phyloP scores from a whole-genome alignment of 192 early-diverging fungal genomes.

The Entomortierella lignicola region DNA sequence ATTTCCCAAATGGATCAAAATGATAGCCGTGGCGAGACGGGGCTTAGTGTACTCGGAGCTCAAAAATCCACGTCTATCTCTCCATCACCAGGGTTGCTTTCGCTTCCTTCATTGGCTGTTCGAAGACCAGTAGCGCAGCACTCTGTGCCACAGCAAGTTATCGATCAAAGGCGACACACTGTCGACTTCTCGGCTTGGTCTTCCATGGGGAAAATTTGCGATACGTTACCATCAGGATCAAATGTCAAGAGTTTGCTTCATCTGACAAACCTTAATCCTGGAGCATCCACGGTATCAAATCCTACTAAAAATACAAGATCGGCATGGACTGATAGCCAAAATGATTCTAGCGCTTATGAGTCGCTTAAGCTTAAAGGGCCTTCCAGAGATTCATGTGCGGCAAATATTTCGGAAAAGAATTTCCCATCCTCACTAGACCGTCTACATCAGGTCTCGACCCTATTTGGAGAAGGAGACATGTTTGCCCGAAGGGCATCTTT shows the following conservation, averaged over 20 bases:
- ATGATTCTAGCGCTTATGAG: neutral
- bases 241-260: neutral
- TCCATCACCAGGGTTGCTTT: neutral
- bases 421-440: neutral
- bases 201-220: neutral
- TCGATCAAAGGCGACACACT: slow-evolving; percentile 30
- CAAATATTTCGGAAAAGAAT: neutral
- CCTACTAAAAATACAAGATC: neutral
- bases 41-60: neutral
- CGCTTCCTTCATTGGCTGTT: neutral
- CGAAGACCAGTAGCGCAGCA: neutral
- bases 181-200: slow-evolving; percentile 20
- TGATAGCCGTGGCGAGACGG: neutral
- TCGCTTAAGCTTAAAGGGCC: neutral
- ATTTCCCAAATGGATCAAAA: neutral
- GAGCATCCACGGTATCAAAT: too few relatives aligned
- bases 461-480: neutral
- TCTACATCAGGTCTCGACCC: neutral
- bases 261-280: neutral
- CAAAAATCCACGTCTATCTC: neutral
- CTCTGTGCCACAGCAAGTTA: neutral
- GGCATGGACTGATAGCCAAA: neutral
- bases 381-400: neutral
- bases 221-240: neutral
- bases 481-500: slow-evolving; percentile 35